phyloP scores from a whole-genome alignment of 2,329 filamentous ascomycete genomes.

The Aspergillus cejpii region DNA sequence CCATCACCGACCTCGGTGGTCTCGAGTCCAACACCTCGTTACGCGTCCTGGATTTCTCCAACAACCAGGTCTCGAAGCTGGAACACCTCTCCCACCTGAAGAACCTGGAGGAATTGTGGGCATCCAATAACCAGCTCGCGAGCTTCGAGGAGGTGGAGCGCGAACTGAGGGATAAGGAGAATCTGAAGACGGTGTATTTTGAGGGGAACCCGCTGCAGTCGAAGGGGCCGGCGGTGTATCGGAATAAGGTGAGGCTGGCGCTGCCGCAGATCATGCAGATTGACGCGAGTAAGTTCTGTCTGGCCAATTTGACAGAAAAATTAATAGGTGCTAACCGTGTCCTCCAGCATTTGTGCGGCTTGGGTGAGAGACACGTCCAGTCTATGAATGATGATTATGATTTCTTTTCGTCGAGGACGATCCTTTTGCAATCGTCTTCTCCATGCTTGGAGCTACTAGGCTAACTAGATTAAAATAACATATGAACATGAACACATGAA shows the following conservation, averaged over 20 bases:
- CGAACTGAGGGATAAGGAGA: conserved; percentile 68
- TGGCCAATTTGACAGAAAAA: conserved; percentile 1
- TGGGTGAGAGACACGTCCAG: background rate
- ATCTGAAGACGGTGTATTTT: conserved; percentile 86
- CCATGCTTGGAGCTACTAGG: background rate
- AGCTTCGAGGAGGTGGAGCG: conserved; percentile 76
- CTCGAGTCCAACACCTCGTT: conserved; percentile 62
- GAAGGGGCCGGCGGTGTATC: conserved; percentile 71
- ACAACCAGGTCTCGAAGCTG: conserved; percentile 73
- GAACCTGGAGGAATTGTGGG: conserved; percentile 86
- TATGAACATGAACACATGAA: background rate
- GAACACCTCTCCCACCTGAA: conserved; percentile 61
- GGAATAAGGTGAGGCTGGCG: conserved; percentile 85
- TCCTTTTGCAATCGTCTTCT: background rate
- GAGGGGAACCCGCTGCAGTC: conserved; percentile 89
- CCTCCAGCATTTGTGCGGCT: conserved; percentile 10
- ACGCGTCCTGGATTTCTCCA: conserved; percentile 77
- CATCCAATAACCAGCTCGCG: conserved; percentile 73
- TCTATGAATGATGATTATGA: background rate
- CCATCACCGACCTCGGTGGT: conserved; percentile 68
- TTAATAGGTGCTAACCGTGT: background rate
- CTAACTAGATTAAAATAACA: background rate
- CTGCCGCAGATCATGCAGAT: conserved; percentile 87
- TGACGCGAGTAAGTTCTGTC: conserved; percentile 67
- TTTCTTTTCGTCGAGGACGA: background rate